These are phyloP conservation scores for Sporothrix schenckii DNA, from an alignment of 2,329 filamentous ascomycete genomes.

Conservation along the genomic window DNA sequence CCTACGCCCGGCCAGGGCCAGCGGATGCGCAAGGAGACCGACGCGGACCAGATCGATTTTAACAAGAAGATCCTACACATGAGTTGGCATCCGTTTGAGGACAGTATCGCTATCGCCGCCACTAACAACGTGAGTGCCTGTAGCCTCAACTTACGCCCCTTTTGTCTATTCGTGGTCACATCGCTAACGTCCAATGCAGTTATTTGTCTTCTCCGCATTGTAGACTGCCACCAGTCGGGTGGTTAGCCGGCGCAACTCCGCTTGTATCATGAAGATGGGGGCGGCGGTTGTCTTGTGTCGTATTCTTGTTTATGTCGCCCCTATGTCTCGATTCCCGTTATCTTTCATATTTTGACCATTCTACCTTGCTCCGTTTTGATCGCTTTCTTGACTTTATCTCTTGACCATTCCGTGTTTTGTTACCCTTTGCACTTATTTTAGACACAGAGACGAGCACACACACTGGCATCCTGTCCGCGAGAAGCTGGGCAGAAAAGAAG, in stretches of 20 bases:
- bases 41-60: constrained; percentile 99
- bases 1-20: constrained; percentile 83
- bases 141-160: neutral
- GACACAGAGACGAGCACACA: constrained; percentile 23
- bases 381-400: constrained; percentile 19
- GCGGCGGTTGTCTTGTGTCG: constrained; percentile 17
- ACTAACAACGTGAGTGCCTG: constrained; percentile 89
- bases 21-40: constrained; percentile 97
- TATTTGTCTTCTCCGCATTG: constrained; percentile 43
- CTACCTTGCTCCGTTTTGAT: constrained; percentile 13
- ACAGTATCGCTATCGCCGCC: constrained; percentile 98
- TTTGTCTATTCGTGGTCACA: neutral
- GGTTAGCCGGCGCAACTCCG: constrained; percentile 5
- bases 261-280: constrained; percentile 20
- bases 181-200: constrained; percentile 39
- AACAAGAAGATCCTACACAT: constrained; percentile 99
- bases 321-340: constrained; percentile 21
- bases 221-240: constrained; percentile 13
- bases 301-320: constrained; percentile 20
- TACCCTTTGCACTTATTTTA: constrained; percentile 3
- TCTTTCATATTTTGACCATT: constrained; percentile 9
- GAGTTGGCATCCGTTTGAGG: constrained; percentile 99
- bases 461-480: constrained; percentile 15
- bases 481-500: constrained; percentile 21
- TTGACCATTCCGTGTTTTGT: neutral